Percentiles rank a stretch among this genome's conserved stretches.
Evolutionary conservation across 768 basidiomycete genomes (phyloP).

Genomic region (Megacollybia marginata): DNA sequence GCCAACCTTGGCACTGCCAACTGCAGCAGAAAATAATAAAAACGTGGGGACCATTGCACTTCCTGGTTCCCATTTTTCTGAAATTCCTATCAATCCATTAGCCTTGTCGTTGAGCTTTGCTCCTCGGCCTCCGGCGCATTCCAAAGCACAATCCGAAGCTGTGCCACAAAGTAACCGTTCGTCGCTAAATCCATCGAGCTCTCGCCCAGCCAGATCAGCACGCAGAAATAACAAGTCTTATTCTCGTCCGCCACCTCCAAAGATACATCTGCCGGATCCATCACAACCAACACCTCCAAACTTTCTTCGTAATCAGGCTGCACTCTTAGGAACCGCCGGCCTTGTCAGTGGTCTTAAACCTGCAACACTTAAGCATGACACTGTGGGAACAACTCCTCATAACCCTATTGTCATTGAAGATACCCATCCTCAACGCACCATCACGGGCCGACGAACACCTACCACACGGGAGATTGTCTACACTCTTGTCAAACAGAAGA

Average conservation of each 20-base stretch:
- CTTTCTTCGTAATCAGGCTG: conserved; percentile 68
- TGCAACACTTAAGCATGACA: conserved; percentile 34
- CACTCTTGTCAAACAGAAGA: conserved; percentile 54
- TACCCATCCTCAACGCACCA: conserved; percentile 19
- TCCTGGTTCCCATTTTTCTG: conserved; percentile 92
- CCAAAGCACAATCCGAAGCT: no score
- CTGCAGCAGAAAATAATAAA: conserved; percentile 34
- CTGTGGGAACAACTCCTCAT: conserved; percentile 43
- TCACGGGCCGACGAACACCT: conserved; percentile 31
- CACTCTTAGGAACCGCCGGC: conserved; percentile 66
- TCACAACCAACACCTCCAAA: conserved; percentile 55
- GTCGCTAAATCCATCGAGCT: conserved; percentile 13
- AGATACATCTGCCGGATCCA: conserved; percentile 58
- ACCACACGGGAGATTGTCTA: conserved; percentile 52
- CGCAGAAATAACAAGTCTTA: conserved; percentile 30
- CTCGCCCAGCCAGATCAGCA: conserved; percentile 1
- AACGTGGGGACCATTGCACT: conserved; percentile 98
- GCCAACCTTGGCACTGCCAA: conserved; percentile 52
- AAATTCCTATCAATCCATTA: conserved; percentile 77
- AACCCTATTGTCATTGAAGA: conserved; percentile 74
- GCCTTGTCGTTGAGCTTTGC: conserved; percentile 49
- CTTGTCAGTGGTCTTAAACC: conserved; percentile 62
- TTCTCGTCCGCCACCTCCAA: conserved; percentile 43
- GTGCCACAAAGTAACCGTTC: not conserved
- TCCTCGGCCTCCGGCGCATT: conserved; percentile 25